A percentile compares a stretch with the other conserved stretches of the same genome.
Evolutionary conservation across 1,284 basidiomycete species (phyloP).

Genomic region (Apiotrichum mycotoxinovorans): DNA sequence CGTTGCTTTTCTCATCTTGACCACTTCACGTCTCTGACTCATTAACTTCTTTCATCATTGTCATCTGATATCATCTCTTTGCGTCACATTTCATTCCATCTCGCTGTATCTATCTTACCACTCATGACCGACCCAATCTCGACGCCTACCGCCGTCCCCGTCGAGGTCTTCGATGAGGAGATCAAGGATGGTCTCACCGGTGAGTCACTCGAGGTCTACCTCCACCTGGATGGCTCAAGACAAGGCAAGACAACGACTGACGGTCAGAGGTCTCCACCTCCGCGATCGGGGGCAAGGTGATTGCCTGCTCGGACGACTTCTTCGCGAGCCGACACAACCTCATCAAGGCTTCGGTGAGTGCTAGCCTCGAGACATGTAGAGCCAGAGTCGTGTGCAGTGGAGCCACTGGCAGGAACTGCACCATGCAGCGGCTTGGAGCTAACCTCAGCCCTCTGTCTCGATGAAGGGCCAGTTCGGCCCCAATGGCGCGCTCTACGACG

Average conservation of each 20-base stretch:
- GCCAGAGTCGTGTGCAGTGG: too few relatives aligned
- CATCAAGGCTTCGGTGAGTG: constrained; percentile 70
- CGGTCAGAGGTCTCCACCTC: constrained; percentile 90
- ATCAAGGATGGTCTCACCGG: constrained; percentile 63
- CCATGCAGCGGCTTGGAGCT: too few relatives aligned
- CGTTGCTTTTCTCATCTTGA: too few relatives aligned
- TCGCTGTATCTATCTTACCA: too few relatives aligned
- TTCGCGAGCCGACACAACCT: constrained; percentile 84
- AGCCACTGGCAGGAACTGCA: too few relatives aligned
- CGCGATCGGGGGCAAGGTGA: constrained; percentile 71
- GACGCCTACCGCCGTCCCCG: constrained; percentile 40
- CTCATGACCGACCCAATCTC: constrained; percentile 1
- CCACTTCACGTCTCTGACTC: too few relatives aligned
- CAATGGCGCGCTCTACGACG: constrained; percentile 89
- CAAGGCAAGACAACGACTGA: too few relatives aligned
- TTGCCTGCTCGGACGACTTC: constrained; percentile 88
- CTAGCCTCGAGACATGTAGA: too few relatives aligned
- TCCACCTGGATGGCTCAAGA: not conserved
- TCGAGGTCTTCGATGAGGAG: constrained; percentile 58
- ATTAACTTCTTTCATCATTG: too few relatives aligned
- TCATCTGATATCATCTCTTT: too few relatives aligned
- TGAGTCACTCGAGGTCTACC: constrained; percentile 34
- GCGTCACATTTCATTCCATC: too few relatives aligned
- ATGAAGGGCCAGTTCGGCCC: constrained; percentile 93
- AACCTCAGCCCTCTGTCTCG: constrained; percentile 60